Percentiles rank a stretch among this genome's conserved stretches.
These are phyloP conservation scores for Arthrobotrys iridis DNA, from an alignment of 2,329 filamentous ascomycete species.

Conservation along the genomic window DNA sequence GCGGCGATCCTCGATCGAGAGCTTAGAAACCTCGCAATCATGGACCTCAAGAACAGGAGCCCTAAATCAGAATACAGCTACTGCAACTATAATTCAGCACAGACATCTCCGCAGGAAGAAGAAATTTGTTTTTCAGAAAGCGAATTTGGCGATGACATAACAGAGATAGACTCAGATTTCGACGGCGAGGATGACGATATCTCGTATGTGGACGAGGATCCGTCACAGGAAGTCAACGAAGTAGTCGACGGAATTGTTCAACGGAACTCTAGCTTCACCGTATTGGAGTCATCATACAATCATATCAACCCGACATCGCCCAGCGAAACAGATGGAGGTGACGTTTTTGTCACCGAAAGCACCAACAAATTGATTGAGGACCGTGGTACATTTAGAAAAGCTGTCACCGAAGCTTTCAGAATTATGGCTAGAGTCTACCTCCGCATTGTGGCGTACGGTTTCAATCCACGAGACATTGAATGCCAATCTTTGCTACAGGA, in stretches of 20 bases:
- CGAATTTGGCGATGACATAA: slow-evolving; percentile 34
- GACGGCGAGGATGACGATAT: slow-evolving; percentile 27
- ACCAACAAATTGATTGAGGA: slow-evolving; percentile 49
- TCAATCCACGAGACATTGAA: slow-evolving; percentile 30
- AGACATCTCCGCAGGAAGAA: slow-evolving; percentile 32
- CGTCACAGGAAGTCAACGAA: slow-evolving; percentile 37
- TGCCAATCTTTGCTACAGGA: slow-evolving; percentile 30
- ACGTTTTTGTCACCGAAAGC: slow-evolving; percentile 37
- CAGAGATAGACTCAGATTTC: slow-evolving; percentile 30
- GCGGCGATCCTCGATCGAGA: slow-evolving; percentile 14
- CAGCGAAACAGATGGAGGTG: slow-evolving; percentile 19
- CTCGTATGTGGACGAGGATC: slow-evolving; percentile 40
- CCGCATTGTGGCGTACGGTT: slow-evolving; percentile 41
- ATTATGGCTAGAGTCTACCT: slow-evolving; percentile 49
- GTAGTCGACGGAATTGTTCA: slow-evolving; percentile 39
- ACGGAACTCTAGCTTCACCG: slow-evolving; percentile 36
- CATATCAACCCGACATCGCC: neutral
- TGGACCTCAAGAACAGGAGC: slow-evolving; percentile 34
- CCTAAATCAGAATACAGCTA: slow-evolving; percentile 24
- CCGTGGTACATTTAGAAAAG: slow-evolving; percentile 41
- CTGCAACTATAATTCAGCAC: slow-evolving; percentile 32
- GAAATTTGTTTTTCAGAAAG: slow-evolving; percentile 26
- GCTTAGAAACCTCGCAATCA: slow-evolving; percentile 19
- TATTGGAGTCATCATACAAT: neutral
- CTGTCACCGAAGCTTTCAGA: slow-evolving; percentile 49